These are phyloP conservation scores for Heracleum sosnowskyi DNA, from an alignment of 129 eudicot genomes.

Conservation along the genomic window DNA sequence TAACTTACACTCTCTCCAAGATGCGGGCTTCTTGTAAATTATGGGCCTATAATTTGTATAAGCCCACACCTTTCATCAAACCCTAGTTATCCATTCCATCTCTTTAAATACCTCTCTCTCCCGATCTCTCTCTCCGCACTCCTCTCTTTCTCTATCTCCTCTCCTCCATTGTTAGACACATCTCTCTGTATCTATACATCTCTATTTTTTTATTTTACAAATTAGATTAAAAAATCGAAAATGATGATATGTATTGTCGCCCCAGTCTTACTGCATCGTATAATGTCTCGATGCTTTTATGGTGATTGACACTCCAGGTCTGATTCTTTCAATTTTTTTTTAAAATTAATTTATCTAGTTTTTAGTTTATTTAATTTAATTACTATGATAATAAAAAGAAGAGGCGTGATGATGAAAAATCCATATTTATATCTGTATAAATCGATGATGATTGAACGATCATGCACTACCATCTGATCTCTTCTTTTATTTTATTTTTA, in stretches of 20 bases:
- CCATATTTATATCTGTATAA: constrained; percentile 33
- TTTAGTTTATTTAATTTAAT: too few species aligned
- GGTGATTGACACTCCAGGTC: constrained; percentile 44
- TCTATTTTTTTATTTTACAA: neutral
- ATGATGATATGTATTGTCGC: constrained; percentile 66
- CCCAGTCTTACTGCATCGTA: constrained; percentile 59
- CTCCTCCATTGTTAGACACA: too few species aligned
- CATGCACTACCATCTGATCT: constrained; percentile 98
- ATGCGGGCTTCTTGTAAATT: too few species aligned
- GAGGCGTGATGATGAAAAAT: constrained; percentile 31
- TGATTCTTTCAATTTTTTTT: constrained; percentile 13
- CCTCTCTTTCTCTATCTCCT: neutral
- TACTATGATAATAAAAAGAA: neutral
- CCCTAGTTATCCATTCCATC: neutral
- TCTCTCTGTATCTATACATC: neutral
- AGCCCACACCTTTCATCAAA: neutral
- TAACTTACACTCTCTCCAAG: too few species aligned
- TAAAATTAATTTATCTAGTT: too few species aligned
- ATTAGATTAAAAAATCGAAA: neutral
- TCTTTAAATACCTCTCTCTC: constrained; percentile 1
- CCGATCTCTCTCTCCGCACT: neutral
- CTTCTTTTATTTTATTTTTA: neutral
- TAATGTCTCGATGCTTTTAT: constrained; percentile 21
- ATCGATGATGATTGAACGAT: constrained; percentile 41
- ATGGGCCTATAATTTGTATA: neutral